phyloP scores from a whole-genome alignment of 352 stramenopile species.

The Phytophthora tubulina region DNA sequence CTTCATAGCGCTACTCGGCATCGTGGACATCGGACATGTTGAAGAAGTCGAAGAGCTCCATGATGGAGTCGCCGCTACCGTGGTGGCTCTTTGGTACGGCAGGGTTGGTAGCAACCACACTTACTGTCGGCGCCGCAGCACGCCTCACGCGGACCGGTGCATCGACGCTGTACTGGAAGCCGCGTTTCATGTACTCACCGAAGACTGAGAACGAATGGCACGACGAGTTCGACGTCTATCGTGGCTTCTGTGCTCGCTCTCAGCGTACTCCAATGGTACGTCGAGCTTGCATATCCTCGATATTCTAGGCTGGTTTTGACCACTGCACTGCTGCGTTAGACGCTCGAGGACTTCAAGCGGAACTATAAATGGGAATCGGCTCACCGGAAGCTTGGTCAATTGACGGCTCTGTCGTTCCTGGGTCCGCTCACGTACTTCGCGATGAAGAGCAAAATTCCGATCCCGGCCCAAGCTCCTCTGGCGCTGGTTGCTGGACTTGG shows the following conservation, averaged over 20 bases:
- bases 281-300: neutral
- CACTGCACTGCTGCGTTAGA: constrained; percentile 52
- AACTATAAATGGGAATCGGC: constrained; percentile 94
- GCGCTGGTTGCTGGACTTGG: constrained; percentile 51
- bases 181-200: constrained; percentile 84
- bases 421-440: constrained; percentile 93
- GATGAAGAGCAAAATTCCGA: constrained; percentile 72
- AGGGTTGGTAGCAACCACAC: constrained; percentile 92
- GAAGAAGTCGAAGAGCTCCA: constrained; percentile 44
- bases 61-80: constrained; percentile 62
- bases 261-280: constrained; percentile 85
- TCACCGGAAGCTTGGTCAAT: constrained; percentile 94
- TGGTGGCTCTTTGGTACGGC: constrained; percentile 95
- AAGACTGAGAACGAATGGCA: constrained; percentile 92
- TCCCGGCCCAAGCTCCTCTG: constrained; percentile 56
- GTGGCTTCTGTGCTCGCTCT: constrained; percentile 94
- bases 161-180: constrained; percentile 97
- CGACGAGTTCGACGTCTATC: constrained; percentile 95
- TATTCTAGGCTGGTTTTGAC: neutral
- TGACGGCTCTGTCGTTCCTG: constrained; percentile 92
- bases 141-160: constrained; percentile 95
- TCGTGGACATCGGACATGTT: constrained; percentile 43
- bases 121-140: constrained; percentile 96
- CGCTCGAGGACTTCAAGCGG: constrained; percentile 96
- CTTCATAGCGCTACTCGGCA: constrained; percentile 34